Evolutionary conservation across 305 asterid species (phyloP), one percentile per base, ranked within the genome.

Genomic region (Fraxinus floribunda): DNA sequence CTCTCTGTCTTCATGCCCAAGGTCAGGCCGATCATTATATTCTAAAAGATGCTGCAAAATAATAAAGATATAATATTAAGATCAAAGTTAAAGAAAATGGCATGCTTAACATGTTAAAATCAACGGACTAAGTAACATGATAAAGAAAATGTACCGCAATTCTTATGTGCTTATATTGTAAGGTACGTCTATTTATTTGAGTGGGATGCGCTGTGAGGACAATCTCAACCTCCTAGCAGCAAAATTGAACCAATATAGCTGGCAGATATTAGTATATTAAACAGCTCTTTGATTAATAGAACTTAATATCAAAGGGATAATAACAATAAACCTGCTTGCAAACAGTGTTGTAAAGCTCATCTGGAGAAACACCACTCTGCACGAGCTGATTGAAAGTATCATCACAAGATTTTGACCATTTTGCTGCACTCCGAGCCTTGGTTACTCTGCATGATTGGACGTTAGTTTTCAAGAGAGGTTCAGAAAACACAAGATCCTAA

Each of bases 121-220:
- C 68, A 74, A 71, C 78, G 76, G 41, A 83, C 24, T 35, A 9
- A 35, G 2, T 49, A 38, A 49, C 20, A 64, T 81, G 32, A 29
- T 44, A 79, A 77, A 86, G 39, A 10, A 79, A 89, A 79, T 72
- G 46, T 89, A 94, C 99, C 30, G 98, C 97, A 85, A 96, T 92
- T 90, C 96, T 93, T 72, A 94, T 92, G 90, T 96, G 99, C 86
- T 96, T 96, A 89, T 96, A 96, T 84, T 96, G 99, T 87, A 96
- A 86, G 18, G 99, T 94, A 75, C 98, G 93, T 13, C 98, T 92
- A 81, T 94, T 94, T 79, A 96, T 96, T 86, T 96, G 98, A 6
- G 99, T 96, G 74, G 99, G 99, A 83, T 96, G 99, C 77, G 99
- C 99, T 76, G 99, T 96, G 85, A 96, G 97, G 82, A 96, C 99